A percentile compares a stretch with the other conserved stretches of the same genome.
These are phyloP conservation scores for Ambispora gerdemannii DNA, from an alignment of 192 early-diverging fungal genomes.

Conservation along the genomic window DNA sequence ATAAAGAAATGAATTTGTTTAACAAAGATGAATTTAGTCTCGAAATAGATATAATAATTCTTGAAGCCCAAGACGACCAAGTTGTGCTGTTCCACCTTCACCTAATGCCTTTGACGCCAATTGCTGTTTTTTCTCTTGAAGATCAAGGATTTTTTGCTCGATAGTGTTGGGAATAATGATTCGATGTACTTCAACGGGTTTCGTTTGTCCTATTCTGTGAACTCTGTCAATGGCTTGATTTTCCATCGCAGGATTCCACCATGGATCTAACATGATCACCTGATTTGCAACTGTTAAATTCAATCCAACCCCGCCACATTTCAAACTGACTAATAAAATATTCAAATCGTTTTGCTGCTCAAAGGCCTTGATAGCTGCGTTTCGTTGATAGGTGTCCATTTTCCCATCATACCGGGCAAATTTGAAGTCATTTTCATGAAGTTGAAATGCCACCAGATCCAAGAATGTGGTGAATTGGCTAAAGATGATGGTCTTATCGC, in stretches of 20 bases:
- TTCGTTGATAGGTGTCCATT: slow-evolving; percentile 39
- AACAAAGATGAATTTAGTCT: neutral
- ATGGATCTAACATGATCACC: slow-evolving; percentile 16
- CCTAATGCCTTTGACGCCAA: neutral
- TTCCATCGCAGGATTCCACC: slow-evolving; percentile 18
- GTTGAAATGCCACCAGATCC: slow-evolving; percentile 46
- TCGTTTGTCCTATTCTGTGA: slow-evolving; percentile 70
- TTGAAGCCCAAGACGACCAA: neutral
- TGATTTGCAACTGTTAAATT: slow-evolving; percentile 64
- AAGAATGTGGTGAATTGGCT: slow-evolving; percentile 43
- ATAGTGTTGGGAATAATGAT: slow-evolving; percentile 61
- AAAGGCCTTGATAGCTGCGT: slow-evolving; percentile 42
- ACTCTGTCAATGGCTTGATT: slow-evolving; percentile 65
- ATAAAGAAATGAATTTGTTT: too few species aligned
- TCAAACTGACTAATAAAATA: slow-evolving; percentile 64
- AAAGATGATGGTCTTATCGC: slow-evolving; percentile 58
- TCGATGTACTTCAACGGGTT: slow-evolving; percentile 58
- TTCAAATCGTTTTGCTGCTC: slow-evolving; percentile 35
- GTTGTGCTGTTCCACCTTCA: neutral
- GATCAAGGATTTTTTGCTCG: slow-evolving; percentile 64
- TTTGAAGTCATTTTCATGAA: slow-evolving; percentile 30
- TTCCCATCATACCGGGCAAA: slow-evolving; percentile 38
- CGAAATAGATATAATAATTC: neutral
- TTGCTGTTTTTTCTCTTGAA: slow-evolving; percentile 43
- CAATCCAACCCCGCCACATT: slow-evolving; percentile 63